Percentiles rank a stretch among this genome's conserved stretches.
Conservation (phyloP, 257 asterid species). For the Orobanche coerulescens region DNA sequence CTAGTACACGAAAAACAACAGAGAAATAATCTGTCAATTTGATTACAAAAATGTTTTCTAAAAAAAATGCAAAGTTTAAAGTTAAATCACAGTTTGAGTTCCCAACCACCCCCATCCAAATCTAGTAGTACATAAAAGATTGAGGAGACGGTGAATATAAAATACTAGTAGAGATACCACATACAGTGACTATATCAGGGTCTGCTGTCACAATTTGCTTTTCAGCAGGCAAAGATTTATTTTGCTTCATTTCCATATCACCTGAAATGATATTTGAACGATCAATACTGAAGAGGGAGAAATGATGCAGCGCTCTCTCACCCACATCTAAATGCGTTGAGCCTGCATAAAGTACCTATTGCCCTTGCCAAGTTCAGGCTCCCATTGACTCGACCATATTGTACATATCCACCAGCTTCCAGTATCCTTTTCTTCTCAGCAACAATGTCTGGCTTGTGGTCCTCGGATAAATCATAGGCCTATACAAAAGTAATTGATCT, state of each 20-base stretch:
- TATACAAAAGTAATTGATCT: conserved; percentile 20
- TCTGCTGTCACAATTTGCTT: conserved; percentile 80
- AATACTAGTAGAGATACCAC: conserved; percentile 19
- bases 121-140: neutral
- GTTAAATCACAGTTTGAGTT: neutral
- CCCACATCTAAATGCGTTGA: conserved; percentile 16
- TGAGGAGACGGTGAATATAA: conserved; percentile 6
- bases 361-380: conserved; percentile 92
- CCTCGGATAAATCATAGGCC: conserved; percentile 79
- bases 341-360: conserved; percentile 47
- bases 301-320: conserved; percentile 9
- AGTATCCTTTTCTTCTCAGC: conserved; percentile 72
- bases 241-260: conserved; percentile 87
- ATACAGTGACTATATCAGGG: conserved; percentile 77
- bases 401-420: conserved; percentile 91
- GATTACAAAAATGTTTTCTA: conserved; percentile 2
- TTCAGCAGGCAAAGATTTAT: conserved; percentile 73
- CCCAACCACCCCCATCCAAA: neutral
- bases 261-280: conserved; percentile 42
- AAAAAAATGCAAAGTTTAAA: conserved; percentile 1
- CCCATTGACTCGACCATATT: conserved; percentile 91
- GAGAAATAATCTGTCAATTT: conserved; percentile 18
- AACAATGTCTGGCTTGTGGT: conserved; percentile 85
- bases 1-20: conserved; percentile 33
- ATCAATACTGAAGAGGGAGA: conserved; percentile 12